Evolutionary conservation across 225 moss, liverwort and hornwort genomes (phyloP), one percentile per base, ranked within the genome.

Genomic region (Thuidium tamariscinum): DNA sequence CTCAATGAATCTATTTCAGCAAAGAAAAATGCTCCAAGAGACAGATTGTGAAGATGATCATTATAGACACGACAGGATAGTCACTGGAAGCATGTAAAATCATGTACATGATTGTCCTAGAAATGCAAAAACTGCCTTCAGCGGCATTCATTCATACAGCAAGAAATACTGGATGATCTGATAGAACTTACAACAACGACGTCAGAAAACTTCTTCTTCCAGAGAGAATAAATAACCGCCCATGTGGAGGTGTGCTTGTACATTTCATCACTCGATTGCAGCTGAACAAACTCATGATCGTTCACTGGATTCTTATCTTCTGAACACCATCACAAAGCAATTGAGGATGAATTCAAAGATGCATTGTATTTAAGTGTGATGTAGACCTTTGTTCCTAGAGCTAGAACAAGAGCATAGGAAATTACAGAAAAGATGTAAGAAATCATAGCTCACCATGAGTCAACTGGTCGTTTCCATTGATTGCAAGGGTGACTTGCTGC

Each of bases 141-240:
- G 36, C 51, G 22, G 51, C n/a, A 79, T 76, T 51, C 63, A 77
- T 60, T 81, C 18, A 65, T 20, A 69, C 60, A 63, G 60, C 49
- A 34, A 52, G 17, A 67, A 30, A 48, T 32, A 26, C 68, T 14
- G 37, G 26, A 73, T 34, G 59, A 69, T 72, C 51, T 67, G 56
- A 56, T 52, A 41, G 66, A 63, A 68, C 91, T 92, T 89, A 94
- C 94, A 81, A 83, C 73, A 64, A 92, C 11, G 44, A 81, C 87
- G 78, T 89, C 87, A 61, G 37, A 84, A 76, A 92, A 92, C 54
- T 91, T 88, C 75, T 89, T 55, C 89, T 88, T 94, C 94, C 92
- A 92, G 20, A 89, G 89, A 41, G 81, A 71, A 77, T 42, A 87
- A 63, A 88, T 77, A 11, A n/a, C 84, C 26, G 87, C 78, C 89